Evolutionary conservation across 2,329 filamentous ascomycete genomes (phyloP), one percentile per base, ranked within the genome.

Genomic region (Grosmannia penicillata): DNA sequence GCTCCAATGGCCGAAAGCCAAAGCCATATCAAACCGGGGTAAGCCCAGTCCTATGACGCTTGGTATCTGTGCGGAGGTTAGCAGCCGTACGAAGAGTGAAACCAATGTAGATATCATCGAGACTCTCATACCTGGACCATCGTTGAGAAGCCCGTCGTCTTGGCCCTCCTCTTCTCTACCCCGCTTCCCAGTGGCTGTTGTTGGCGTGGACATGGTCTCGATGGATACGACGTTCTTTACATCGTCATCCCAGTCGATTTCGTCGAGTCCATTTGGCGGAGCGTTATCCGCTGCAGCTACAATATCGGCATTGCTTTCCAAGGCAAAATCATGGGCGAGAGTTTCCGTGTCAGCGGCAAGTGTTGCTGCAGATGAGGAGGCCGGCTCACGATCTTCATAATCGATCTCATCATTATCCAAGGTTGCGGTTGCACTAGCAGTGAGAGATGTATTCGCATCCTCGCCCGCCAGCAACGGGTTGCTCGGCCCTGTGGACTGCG

Each of bases 21-120:
- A 17, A n/a, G 23, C 21, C 4, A 6, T 11, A 13, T 43, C 19
- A 44, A 8, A 18, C 18, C n/a, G 42, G 39, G n/a, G 36, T 22
- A 21, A 39, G 26, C 17, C 41, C 41, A 40, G 56, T 61, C 41
- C 68, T 67, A 51, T 61, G 63, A 49, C 69, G 69, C 57, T 71
- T 74, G 54, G 58, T 51, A 51, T 68, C 68, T 47, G 13, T 17
- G 6, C 29, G 11, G 19, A 4, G 2, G 15, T 23, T 15, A 35
- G 23, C 6, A n/a, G n/a, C n/a, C n/a, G n/a, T n/a, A n/a, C n/a
- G n/a, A n/a, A n/a, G n/a, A n/a, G n/a, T n/a, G n/a, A n/a, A n/a
- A n/a, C n/a, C n/a, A n/a, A n/a, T n/a, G n/a, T n/a, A n/a, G n/a
- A n/a, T n/a, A n/a, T n/a, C n/a, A n/a, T n/a, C n/a, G 18, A 10